Evolutionary conservation across 2,329 filamentous ascomycete species (phyloP).

Genomic region (Trichoderma arundinaceum): DNA sequence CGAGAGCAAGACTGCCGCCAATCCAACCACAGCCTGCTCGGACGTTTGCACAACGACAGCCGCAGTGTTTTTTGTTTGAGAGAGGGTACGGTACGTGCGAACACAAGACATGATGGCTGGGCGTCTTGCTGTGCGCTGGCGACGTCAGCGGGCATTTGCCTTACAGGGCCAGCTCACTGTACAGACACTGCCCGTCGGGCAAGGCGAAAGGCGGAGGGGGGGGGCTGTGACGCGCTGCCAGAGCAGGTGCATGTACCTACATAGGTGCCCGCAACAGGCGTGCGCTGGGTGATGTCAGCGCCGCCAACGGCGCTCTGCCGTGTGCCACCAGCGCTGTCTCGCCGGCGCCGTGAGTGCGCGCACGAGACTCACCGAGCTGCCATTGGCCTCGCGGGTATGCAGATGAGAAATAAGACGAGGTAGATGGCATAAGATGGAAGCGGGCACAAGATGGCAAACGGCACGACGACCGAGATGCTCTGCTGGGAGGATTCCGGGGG

Average conservation of each 20-base stretch:
- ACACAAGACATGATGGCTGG: constrained; percentile 6
- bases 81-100: neutral
- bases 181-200: constrained; percentile 16
- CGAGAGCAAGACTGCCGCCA: neutral
- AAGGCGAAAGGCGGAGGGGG: constrained; percentile 24
- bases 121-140: neutral
- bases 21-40: neutral
- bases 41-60: neutral
- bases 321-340: constrained; percentile 25
- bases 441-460: constrained; percentile 6
- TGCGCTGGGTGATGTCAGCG: constrained; percentile 31
- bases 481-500: too few relatives aligned
- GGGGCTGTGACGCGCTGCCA: constrained; percentile 10
- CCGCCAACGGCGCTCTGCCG: constrained; percentile 13
- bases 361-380: constrained; percentile 7
- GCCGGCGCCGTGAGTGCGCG: constrained; percentile 2
- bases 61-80: too few relatives aligned
- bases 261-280: neutral
- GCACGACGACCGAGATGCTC: neutral
- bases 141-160: constrained; percentile 27
- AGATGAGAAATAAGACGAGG: neutral
- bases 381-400: constrained; percentile 1
- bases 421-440: neutral
- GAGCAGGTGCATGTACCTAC: neutral
- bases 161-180: constrained; percentile 22